These are phyloP conservation scores for Ensete glaucum DNA, from an alignment of 176 grass and related monocot genomes.

Conservation along the genomic window DNA sequence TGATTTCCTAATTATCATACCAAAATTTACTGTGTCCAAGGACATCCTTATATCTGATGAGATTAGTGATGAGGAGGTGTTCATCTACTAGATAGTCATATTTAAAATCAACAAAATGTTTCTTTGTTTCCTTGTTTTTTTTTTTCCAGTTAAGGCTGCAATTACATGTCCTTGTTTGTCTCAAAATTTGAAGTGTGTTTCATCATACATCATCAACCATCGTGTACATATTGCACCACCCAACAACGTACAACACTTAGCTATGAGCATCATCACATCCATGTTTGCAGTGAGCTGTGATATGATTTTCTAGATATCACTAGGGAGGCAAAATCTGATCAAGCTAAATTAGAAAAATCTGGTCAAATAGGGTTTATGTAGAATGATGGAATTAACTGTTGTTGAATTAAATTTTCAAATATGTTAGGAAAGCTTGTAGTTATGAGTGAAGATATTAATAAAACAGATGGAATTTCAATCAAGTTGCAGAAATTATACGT, in stretches of 20 bases:
- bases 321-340: background rate
- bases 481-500: background rate
- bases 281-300: background rate
- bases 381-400: background rate
- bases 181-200: background rate
- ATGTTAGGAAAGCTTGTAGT: background rate
- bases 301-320: background rate
- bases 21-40: too few species aligned
- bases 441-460: background rate
- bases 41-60: too few species aligned
- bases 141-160: too few species aligned
- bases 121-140: too few species aligned
- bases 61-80: too few species aligned
- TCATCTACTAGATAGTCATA: too few species aligned
- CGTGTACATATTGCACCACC: background rate
- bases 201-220: background rate
- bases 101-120: too few species aligned
- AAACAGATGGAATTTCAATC: background rate
- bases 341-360: background rate
- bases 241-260: background rate
- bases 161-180: too few species aligned
- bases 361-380: background rate
- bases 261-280: background rate
- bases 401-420: background rate
- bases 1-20: too few species aligned